phyloP scores from a whole-genome alignment of 2,329 filamentous ascomycete species.

The Epichloe scottii region DNA sequence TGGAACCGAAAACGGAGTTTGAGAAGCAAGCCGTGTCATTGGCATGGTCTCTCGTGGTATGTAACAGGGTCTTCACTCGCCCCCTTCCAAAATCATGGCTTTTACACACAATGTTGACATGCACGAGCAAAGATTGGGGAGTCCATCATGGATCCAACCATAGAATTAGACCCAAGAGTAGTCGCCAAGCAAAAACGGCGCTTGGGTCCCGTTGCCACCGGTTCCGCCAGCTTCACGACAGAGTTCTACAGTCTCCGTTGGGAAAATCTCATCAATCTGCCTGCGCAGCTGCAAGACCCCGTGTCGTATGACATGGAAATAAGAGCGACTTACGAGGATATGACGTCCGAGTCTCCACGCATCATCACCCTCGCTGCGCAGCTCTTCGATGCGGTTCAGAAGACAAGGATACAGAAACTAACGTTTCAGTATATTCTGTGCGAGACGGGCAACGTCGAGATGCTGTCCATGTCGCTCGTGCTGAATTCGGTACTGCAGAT shows the following conservation, averaged over 20 bases:
- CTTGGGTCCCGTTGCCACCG: background rate
- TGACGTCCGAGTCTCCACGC: background rate
- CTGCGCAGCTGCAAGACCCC: background rate
- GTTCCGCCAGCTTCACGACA: background rate
- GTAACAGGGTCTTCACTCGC: background rate
- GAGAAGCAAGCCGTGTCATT: background rate
- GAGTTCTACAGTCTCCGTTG: background rate
- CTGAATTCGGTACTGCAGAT: constrained; percentile 2
- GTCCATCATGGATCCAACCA: constrained; percentile 2
- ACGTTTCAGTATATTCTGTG: background rate
- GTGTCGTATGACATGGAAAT: background rate
- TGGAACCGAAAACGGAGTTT: background rate
- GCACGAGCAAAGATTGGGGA: constrained; percentile 1
- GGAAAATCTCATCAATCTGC: constrained; percentile 1
- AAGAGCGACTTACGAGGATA: background rate
- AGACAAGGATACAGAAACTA: background rate
- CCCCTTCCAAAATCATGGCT: too few species aligned
- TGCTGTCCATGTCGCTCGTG: constrained; percentile 1
- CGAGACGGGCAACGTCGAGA: constrained; percentile 1
- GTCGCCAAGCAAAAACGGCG: background rate
- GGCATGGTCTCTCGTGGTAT: constrained; percentile 1
- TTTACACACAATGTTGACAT: too few species aligned
- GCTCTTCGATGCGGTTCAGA: background rate
- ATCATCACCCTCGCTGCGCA: background rate
- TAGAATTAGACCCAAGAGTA: background rate